Conservation (phyloP, 208 protist species). For the Trypanosoma vivax region DNA sequence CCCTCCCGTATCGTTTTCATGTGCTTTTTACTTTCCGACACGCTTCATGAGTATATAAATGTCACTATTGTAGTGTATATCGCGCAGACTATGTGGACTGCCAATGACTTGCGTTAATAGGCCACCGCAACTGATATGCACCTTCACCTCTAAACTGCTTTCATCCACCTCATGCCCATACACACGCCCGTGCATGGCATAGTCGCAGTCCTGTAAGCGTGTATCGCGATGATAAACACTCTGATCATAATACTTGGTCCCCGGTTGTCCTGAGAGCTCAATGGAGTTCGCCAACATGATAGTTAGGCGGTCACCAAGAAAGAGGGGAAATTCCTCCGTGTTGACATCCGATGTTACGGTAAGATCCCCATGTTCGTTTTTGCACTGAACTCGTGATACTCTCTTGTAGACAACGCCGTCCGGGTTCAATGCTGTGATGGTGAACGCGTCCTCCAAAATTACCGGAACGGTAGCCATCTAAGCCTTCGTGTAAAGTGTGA, state of each 20-base stretch:
- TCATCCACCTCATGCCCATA: constrained; percentile 92
- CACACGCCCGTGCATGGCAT: constrained; percentile 96
- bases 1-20: too few relatives aligned
- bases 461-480: constrained; percentile 49
- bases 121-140: constrained; percentile 96
- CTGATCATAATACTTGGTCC: constrained; percentile 83
- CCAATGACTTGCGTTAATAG: constrained; percentile 94
- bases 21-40: constrained; percentile 51
- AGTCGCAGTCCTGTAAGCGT: constrained; percentile 94
- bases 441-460: constrained; percentile 87
- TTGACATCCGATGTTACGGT: constrained; percentile 91
- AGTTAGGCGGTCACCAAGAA: constrained; percentile 87
- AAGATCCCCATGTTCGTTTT: constrained; percentile 64
- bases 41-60: constrained; percentile 84
- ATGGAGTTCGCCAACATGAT: constrained; percentile 92
- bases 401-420: constrained; percentile 78
- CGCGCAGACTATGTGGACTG: constrained; percentile 74
- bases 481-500: too few relatives aligned
- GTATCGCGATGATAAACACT: constrained; percentile 86
- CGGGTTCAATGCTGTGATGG: constrained; percentile 67
- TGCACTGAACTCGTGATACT: constrained; percentile 82
- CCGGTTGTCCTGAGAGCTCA: constrained; percentile 76
- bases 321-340: constrained; percentile 94
- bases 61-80: constrained; percentile 89
- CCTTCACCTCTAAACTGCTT: constrained; percentile 71